Base-by-base conservation (phyloP, 768 basidiomycete genomes). In the Suillus lakei region DNA sequence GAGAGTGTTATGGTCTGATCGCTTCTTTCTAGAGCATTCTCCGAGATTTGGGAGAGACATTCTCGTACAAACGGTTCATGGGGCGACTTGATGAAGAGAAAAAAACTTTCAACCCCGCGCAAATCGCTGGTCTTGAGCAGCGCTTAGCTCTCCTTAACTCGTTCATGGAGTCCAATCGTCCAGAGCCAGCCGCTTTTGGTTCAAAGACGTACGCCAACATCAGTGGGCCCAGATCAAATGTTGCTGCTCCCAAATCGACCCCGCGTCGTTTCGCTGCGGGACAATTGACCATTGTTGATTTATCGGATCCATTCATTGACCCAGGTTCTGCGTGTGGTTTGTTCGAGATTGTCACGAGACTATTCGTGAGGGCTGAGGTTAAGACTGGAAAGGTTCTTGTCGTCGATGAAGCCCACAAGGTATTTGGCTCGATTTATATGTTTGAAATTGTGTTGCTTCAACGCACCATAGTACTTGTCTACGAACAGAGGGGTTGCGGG, bases 391-490 rank as follows among this genome's bases (percentile, higher is more conserved):
- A 88, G 66, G 82, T 88, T 1, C 78, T 88, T 8, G 82, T 90
- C 1, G 84, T 89, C 2, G 88, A 90, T 61, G 88, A 90, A 63
- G 88, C 88, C 0, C 88, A 89, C 65, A 89, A 90, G 72, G 88
- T 87, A 51, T 48, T 28, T 21, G 26, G 3, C 28, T 34, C 16
- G 7, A 43, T n/a, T n/a, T 77, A 26, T 26, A 53, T 36, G 50
- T 64, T n/a, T n/a, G 9, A 23, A 51, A 15, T 3, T 43, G 23
- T 26, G 2, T 9, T 60, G 10, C 51, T 39, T 13, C 8, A 23
- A 58, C 12, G 28, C 3, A 3, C 26, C 16, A 23, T 38, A 63
- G 62, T 88, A 90, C 69, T 77, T 89, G 2, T 82, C 85, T 0
- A 70, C 75, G 4, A 77, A 72, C 7, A 78, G 75, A 30, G 76